Evolutionary conservation across 148 eudicot genomes (phyloP).

Genomic region (Bassia scoparia): DNA sequence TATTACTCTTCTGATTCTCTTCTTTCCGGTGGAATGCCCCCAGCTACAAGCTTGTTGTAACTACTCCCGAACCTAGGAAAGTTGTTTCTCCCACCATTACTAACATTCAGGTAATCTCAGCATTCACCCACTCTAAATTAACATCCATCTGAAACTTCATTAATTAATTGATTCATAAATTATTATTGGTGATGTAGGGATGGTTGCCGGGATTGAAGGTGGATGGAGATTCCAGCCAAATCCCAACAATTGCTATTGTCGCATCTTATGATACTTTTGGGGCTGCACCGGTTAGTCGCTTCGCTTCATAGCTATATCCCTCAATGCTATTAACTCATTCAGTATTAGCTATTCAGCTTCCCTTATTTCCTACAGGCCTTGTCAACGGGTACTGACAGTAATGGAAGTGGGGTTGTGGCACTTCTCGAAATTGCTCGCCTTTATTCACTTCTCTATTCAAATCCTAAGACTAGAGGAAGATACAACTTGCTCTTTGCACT

Average conservation of each 20-base stretch:
- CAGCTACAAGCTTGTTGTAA: constrained; percentile 91
- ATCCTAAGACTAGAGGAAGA: constrained; percentile 90
- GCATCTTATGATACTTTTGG: constrained; percentile 99
- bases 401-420: constrained; percentile 92
- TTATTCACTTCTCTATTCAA: constrained; percentile 82
- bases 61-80: constrained; percentile 76
- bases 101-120: constrained; percentile 73
- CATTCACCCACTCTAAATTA: too few species aligned
- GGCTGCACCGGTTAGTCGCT: constrained; percentile 80
- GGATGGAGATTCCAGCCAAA: constrained; percentile 87
- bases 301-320: too few species aligned
- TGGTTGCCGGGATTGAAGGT: constrained; percentile 97
- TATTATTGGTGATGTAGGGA: constrained; percentile 79
- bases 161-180: too few species aligned
- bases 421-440: constrained; percentile 90
- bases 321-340: too few species aligned
- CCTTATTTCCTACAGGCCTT: constrained; percentile 55
- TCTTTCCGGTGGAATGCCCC: constrained; percentile 17
- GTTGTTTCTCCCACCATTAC: constrained; percentile 76
- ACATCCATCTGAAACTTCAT: too few species aligned
- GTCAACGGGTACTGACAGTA: constrained; percentile 97
- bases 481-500: constrained; percentile 95
- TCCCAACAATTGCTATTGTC: constrained; percentile 92
- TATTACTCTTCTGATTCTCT: constrained; percentile 1
- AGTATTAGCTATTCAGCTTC: too few species aligned